These are phyloP conservation scores for Nidularia pulvinata DNA, from an alignment of 768 basidiomycete species.

Conservation along the genomic window DNA sequence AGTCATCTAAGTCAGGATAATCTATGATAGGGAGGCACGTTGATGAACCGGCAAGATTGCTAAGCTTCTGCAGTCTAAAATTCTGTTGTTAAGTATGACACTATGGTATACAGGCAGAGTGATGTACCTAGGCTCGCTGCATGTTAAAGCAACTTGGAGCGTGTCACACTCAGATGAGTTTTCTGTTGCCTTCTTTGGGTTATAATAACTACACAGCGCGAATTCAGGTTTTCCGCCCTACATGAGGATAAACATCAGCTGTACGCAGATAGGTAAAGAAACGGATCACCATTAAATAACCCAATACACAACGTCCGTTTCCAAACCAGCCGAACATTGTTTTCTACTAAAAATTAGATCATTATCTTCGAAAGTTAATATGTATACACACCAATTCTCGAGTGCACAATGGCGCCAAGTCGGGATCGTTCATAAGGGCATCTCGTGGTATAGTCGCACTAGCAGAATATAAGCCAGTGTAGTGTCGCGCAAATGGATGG, in stretches of 20 bases:
- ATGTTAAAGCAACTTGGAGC: slow-evolving; percentile 21
- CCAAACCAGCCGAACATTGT: slow-evolving; percentile 34
- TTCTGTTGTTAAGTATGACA: neutral
- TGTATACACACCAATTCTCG: slow-evolving; percentile 15
- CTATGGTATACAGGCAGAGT: neutral
- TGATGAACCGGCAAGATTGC: slow-evolving; percentile 26
- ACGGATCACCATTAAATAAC: slow-evolving; percentile 25
- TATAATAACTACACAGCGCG: slow-evolving; percentile 23
- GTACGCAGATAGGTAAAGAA: neutral
- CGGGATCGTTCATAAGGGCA: slow-evolving; percentile 35
- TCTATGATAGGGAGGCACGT: slow-evolving; percentile 34
- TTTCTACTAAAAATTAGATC: slow-evolving; percentile 9
- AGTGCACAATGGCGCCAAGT: slow-evolving; percentile 28
- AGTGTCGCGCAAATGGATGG: neutral
- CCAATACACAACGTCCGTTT: slow-evolving; percentile 19
- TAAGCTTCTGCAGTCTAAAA: slow-evolving; percentile 33
- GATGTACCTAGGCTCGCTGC: slow-evolving; percentile 35
- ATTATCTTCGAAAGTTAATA: neutral
- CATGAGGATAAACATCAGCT: slow-evolving; percentile 5
- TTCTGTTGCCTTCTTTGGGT: slow-evolving; percentile 20
- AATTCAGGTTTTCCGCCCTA: slow-evolving; percentile 34
- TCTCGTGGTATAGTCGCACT: slow-evolving; percentile 40
- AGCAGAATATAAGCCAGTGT: neutral
- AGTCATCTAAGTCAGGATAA: slow-evolving; percentile 42
- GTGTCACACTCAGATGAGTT: slow-evolving; percentile 24